phyloP scores from a whole-genome alignment of 192 early-diverging fungal genomes.

The Obelidium mucronatum region DNA sequence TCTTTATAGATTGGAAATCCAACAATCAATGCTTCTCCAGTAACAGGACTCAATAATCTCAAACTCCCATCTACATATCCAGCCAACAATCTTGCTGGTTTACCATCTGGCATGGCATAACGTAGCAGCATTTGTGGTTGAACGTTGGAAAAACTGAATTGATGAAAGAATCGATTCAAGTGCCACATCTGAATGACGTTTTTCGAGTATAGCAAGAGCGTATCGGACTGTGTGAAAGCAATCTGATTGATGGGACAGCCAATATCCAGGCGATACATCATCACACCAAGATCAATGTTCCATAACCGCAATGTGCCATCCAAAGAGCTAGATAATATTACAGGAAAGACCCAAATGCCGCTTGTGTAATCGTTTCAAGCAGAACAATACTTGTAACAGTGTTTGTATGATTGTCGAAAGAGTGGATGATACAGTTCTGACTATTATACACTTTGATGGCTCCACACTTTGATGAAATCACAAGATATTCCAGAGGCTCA shows the following conservation, averaged over 20 bases:
- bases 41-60: conserved; percentile 39
- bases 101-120: not conserved
- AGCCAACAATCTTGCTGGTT: conserved; percentile 25
- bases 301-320: conserved; percentile 56
- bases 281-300: conserved; percentile 54
- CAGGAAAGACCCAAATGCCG: conserved; percentile 37
- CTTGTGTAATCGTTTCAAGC: conserved; percentile 47
- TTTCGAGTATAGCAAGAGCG: conserved; percentile 32
- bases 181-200: conserved; percentile 44
- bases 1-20: conserved; percentile 48
- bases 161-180: conserved; percentile 44
- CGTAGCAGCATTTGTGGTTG: conserved; percentile 21
- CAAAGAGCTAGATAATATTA: conserved; percentile 51
- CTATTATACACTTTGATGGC: conserved; percentile 54
- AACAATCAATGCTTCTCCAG: conserved; percentile 30
- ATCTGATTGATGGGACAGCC: conserved; percentile 38
- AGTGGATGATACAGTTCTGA: conserved; percentile 46
- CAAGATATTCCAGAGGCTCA: conserved; percentile 53
- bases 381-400: conserved; percentile 45
- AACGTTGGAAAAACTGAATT: conserved; percentile 30
- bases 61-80: conserved; percentile 37
- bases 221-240: conserved; percentile 38
- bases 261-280: conserved; percentile 45
- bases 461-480: conserved; percentile 45
- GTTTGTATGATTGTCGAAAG: conserved; percentile 52